Conservation (phyloP, 208 protist species). For the Trypanosoma melophagium region DNA sequence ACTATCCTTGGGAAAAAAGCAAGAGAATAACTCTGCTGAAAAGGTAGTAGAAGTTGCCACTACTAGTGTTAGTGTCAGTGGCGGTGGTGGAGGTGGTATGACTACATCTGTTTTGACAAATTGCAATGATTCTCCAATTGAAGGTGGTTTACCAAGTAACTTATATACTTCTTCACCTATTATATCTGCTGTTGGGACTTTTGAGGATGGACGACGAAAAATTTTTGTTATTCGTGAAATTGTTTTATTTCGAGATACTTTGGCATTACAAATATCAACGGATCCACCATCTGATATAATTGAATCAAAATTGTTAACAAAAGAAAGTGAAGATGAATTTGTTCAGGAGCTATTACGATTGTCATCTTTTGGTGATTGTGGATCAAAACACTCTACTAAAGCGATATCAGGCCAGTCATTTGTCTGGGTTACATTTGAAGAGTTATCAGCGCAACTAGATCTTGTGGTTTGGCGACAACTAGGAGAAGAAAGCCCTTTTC, state of each 20-base stretch:
- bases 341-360: constrained; percentile 42
- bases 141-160: background rate
- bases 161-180: background rate
- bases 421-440: constrained; percentile 79
- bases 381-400: background rate
- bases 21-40: background rate
- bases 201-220: constrained; percentile 26
- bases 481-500: constrained; percentile 28
- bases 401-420: constrained; percentile 22
- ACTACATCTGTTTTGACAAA: background rate
- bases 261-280: constrained; percentile 68
- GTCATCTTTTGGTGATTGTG: background rate
- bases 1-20: background rate
- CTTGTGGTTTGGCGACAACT: constrained; percentile 67
- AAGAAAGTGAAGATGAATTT: constrained; percentile 44
- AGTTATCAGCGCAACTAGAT: constrained; percentile 55
- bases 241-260: constrained; percentile 63
- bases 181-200: constrained; percentile 9
- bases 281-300: constrained; percentile 41
- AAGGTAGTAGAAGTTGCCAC: background rate
- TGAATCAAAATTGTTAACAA: constrained; percentile 14
- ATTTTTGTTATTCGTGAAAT: constrained; percentile 69
- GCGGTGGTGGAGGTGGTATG: background rate
- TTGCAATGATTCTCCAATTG: background rate
- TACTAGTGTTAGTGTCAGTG: background rate